Evolutionary conservation across 129 eudicot species (phyloP).

Genomic region (Erigeron canadensis): DNA sequence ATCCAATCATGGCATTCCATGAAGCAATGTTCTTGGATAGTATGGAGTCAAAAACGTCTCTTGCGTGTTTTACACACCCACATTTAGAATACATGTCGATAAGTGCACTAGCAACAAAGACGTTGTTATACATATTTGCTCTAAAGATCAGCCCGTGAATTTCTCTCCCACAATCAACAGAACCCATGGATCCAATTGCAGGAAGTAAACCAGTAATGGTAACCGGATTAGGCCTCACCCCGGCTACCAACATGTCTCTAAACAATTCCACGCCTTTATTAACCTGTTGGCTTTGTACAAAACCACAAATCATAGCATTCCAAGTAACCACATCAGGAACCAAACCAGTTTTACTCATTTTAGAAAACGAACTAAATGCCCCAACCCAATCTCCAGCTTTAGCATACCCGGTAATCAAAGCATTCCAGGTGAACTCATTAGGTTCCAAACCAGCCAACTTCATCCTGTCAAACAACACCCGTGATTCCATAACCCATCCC

Average conservation of each 20-base stretch:
- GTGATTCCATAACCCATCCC: conserved; percentile 43
- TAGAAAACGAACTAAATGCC: conserved; percentile 40
- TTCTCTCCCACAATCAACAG: conserved; percentile 52
- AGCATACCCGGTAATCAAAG: conserved; percentile 61
- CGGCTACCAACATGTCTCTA: conserved; percentile 47
- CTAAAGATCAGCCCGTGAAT: conserved; percentile 58
- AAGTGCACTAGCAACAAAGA: conserved; percentile 64
- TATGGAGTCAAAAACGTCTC: conserved; percentile 42
- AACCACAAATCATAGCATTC: conserved; percentile 78
- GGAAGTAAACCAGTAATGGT: conserved; percentile 67
- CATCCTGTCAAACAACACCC: conserved; percentile 55
- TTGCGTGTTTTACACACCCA: conserved; percentile 53
- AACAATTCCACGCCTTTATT: conserved; percentile 49
- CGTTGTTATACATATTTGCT: conserved; percentile 41
- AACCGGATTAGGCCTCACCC: conserved; percentile 58
- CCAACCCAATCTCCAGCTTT: conserved; percentile 61
- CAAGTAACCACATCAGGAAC: conserved; percentile 62
- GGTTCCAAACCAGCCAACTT: conserved; percentile 48
- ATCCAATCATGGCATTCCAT: conserved; percentile 78
- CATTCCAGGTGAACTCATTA: conserved; percentile 78
- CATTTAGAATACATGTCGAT: conserved; percentile 81
- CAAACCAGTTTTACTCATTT: conserved; percentile 53
- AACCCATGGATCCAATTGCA: conserved; percentile 46
- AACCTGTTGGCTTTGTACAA: conserved; percentile 53
- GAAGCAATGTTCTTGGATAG: conserved; percentile 46